Evolutionary conservation across 2,329 filamentous ascomycete species (phyloP).

Genomic region (Penicillium sp.): DNA sequence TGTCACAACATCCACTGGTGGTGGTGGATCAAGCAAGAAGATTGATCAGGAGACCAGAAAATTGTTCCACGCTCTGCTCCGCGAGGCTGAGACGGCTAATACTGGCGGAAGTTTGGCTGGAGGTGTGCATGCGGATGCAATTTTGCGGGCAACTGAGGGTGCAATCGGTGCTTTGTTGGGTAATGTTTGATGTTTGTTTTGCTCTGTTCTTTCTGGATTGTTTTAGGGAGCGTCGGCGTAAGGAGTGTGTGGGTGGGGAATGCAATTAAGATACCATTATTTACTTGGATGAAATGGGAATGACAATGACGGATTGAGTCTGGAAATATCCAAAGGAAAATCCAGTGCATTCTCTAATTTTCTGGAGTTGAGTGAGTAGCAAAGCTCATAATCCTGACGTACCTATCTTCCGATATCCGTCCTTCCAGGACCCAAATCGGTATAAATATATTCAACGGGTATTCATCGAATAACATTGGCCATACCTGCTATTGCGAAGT

Average conservation of each 20-base stretch:
- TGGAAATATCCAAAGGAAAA: neutral
- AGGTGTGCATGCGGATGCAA: slow-evolving; percentile 31
- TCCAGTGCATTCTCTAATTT: neutral
- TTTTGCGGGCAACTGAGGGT: slow-evolving; percentile 43
- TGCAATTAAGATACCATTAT: slow-evolving; percentile 1
- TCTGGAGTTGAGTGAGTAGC: neutral
- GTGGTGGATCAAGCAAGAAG: slow-evolving; percentile 28
- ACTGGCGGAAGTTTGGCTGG: slow-evolving; percentile 17
- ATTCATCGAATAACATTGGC: too few species aligned
- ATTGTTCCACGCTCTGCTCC: slow-evolving; percentile 43
- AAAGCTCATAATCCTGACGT: neutral
- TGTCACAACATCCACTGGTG: slow-evolving; percentile 29
- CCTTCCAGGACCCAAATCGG: too few species aligned
- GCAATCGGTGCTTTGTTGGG: slow-evolving; percentile 35
- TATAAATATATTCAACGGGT: too few species aligned
- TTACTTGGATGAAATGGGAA: neutral
- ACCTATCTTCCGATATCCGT: too few species aligned
- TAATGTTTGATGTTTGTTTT: slow-evolving; percentile 3
- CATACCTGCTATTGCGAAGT: too few species aligned
- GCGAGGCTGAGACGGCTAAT: slow-evolving; percentile 19
- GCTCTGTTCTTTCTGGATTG: neutral
- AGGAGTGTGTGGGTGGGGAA: neutral
- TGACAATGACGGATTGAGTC: neutral
- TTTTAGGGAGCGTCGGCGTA: slow-evolving; percentile 16
- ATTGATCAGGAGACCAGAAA: slow-evolving; percentile 44